These are phyloP conservation scores for Aspergillus quadricinctus DNA, from an alignment of 2,329 filamentous ascomycete genomes.

Conservation along the genomic window DNA sequence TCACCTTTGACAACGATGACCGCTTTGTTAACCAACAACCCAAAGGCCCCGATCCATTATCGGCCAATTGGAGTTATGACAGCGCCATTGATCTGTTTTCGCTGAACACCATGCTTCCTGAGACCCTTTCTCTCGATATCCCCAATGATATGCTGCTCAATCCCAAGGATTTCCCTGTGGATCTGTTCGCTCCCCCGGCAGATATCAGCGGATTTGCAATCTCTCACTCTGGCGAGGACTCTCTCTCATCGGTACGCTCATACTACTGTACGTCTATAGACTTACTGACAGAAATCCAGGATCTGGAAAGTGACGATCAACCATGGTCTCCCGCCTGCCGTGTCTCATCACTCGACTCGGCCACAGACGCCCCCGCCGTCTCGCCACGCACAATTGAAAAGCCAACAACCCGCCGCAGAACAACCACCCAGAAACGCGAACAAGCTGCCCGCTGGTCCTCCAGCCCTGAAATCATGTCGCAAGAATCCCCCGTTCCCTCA, in stretches of 20 bases:
- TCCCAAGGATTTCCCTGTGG: conserved; percentile 27
- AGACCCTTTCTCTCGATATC: conserved; percentile 28
- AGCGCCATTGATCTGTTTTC: conserved; percentile 32
- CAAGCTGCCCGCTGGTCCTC: conserved; percentile 21
- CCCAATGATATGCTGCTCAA: conserved; percentile 26
- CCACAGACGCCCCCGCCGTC: background rate
- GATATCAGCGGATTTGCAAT: conserved; percentile 30
- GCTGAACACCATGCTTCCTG: conserved; percentile 27
- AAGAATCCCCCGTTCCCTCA: conserved; percentile 15
- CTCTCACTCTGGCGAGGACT: conserved; percentile 26
- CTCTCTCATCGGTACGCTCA: conserved; percentile 21
- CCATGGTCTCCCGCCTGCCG: conserved; percentile 24
- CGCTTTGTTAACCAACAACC: conserved; percentile 6
- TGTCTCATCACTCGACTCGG: conserved; percentile 17
- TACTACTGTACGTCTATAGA: conserved; percentile 10
- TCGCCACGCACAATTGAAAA: background rate
- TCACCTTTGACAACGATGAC: conserved; percentile 11
- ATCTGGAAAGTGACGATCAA: conserved; percentile 33
- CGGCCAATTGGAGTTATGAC: conserved; percentile 35
- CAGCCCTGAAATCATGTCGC: conserved; percentile 24
- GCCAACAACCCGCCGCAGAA: conserved; percentile 8
- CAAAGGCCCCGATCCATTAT: conserved; percentile 28
- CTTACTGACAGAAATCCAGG: conserved; percentile 15
- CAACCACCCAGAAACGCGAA: conserved; percentile 3
- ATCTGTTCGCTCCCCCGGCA: conserved; percentile 26